Conservation (phyloP, 2,329 filamentous ascomycete genomes). For the Tolypocladium ophioglossoides region DNA sequence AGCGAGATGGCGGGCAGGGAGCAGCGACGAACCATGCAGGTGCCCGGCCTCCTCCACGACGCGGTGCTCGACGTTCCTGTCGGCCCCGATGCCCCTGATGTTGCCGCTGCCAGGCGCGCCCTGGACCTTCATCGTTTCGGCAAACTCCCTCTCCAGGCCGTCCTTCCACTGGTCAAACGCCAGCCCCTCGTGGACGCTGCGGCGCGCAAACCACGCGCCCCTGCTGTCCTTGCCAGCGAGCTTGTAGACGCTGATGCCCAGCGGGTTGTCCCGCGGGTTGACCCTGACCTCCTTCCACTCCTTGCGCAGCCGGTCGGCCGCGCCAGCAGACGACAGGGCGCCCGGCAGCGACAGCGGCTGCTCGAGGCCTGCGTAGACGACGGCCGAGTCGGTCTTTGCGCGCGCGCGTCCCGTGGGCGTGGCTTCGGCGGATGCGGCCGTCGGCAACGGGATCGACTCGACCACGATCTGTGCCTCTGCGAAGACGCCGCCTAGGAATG, state of each 20-base stretch:
- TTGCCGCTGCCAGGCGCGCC: conserved; percentile 61
- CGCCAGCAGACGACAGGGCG: conserved; percentile 35
- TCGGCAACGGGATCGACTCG: conserved; percentile 57
- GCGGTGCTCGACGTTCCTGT: conserved; percentile 58
- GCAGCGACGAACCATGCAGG: conserved; percentile 40
- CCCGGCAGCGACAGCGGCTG: conserved; percentile 29
- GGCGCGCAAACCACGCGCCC: conserved; percentile 81
- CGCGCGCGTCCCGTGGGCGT: conserved; percentile 34
- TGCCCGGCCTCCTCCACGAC: conserved; percentile 47
- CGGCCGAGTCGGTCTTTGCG: conserved; percentile 44
- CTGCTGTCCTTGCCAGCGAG: conserved; percentile 67
- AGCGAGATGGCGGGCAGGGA: not conserved
- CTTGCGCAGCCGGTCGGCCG: conserved; percentile 52
- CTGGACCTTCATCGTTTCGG: conserved; percentile 62
- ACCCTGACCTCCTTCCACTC: conserved; percentile 83
- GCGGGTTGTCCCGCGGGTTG: conserved; percentile 60
- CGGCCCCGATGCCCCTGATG: conserved; percentile 77
- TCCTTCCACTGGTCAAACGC: conserved; percentile 68
- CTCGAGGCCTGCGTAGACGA: conserved; percentile 39
- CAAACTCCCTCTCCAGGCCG: conserved; percentile 70
- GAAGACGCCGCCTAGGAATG: conserved; percentile 51
- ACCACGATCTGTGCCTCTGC: conserved; percentile 57
- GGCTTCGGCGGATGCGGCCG: conserved; percentile 28
- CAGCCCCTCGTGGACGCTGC: conserved; percentile 71
- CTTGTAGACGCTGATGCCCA: conserved; percentile 71